Evolutionary conservation across 2,329 filamentous ascomycete species (phyloP), one percentile per base, ranked within the genome.

Genomic region (Penicillium griseofulvum): DNA sequence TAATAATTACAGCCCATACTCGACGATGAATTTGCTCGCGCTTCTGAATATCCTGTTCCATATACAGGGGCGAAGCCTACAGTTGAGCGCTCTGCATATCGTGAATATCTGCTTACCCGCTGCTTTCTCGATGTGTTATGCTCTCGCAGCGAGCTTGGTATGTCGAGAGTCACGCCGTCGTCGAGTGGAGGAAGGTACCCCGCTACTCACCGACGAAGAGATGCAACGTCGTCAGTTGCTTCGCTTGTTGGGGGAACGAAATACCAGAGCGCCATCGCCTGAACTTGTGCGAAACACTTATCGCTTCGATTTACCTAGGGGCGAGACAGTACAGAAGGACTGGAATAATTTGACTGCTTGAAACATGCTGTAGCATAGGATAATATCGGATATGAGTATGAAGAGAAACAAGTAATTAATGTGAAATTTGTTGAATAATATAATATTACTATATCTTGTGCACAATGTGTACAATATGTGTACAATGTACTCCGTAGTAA

Each of bases 171-270:
- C 54, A 52, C 38, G 54, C 45, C 55, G 51, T 22, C 52, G 52
- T 29, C 59, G 41, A 14, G 43, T 37, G 6, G 44, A 52, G 19
- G 37, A 57, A 36, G 54, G 49, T 36, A 64, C 58, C 0, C 57
- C 58, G 5, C 55, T 68, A 5, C 53, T 73, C 38, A 72, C 66
- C 4, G 70, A 71, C 22, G 74, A 76, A 48, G 73, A 76, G 49
- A 68, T 72, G 63, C 71, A 75, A 50, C 71, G 74, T 33, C 70
- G 69, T 34, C 71, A 76, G 49, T 60, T 76, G 26, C 68, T 70
- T 33, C 66, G 72, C 12, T 61, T 76, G 17, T 55, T 76, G 22
- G 65, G 68, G 29, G 64, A 68, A 47, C 68, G 68, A 7, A 60
- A 64, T 7, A 56, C 60, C 6, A 60, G 65, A 16, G 68, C 68